Evolutionary conservation across 768 basidiomycete species (phyloP).

Genomic region (Mycena crocata): DNA sequence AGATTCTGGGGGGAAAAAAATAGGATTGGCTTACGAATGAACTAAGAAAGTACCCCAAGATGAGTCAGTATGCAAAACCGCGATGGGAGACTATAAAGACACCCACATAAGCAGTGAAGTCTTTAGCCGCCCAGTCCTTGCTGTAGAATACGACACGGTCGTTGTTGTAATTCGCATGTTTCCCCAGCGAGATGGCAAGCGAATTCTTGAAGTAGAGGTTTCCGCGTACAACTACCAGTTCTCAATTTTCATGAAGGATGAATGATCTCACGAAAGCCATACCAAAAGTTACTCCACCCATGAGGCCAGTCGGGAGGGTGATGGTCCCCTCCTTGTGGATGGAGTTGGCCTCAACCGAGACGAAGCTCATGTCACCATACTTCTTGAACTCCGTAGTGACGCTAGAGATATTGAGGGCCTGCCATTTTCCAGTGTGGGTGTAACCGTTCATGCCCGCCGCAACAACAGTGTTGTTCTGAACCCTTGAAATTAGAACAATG

Average conservation of each 20-base stretch:
- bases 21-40: constrained; percentile 1
- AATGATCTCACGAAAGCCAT: not conserved
- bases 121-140: not conserved
- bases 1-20: not conserved
- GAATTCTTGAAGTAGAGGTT: not conserved
- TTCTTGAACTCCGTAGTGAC: not conserved
- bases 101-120: constrained; percentile 4
- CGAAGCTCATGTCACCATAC: not conserved
- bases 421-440: not conserved
- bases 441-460: constrained; percentile 1
- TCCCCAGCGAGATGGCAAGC: not conserved
- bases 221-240: not conserved
- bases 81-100: not conserved
- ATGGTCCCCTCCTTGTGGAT: not conserved
- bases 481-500: not conserved
- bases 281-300: not conserved
- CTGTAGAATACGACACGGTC: not conserved
- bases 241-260: not conserved
- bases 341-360: not conserved
- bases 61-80: not conserved
- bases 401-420: not conserved
- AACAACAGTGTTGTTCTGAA: not conserved
- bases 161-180: not conserved
- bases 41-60: not conserved
- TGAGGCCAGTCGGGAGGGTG: too few species aligned